Evolutionary conservation across 768 basidiomycete species (phyloP).

Genomic region (Lactifluus piperatus): DNA sequence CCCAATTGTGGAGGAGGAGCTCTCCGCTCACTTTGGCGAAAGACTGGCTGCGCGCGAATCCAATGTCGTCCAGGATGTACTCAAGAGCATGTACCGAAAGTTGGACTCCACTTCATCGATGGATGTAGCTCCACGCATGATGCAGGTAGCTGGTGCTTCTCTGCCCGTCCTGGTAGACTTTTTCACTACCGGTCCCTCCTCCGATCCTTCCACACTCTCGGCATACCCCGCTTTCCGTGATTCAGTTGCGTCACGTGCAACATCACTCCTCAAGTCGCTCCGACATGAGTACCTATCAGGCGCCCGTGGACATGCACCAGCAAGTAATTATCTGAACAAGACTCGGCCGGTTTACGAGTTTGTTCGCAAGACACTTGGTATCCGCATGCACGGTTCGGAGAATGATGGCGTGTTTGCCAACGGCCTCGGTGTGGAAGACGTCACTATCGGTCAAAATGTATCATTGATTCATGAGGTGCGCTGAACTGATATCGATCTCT

Average conservation of each 20-base stretch:
- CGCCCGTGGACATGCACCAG: constrained; percentile 53
- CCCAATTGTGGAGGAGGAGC: constrained; percentile 41
- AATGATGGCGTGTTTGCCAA: constrained; percentile 53
- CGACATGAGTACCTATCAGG: constrained; percentile 52
- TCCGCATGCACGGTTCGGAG: constrained; percentile 72
- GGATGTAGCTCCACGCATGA: constrained; percentile 65
- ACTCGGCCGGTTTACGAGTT: constrained; percentile 72
- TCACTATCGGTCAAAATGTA: constrained; percentile 61
- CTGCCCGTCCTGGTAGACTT: constrained; percentile 58
- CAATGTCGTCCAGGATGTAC: constrained; percentile 32
- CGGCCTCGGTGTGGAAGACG: constrained; percentile 59
- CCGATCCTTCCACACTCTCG: constrained; percentile 21
- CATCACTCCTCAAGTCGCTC: constrained; percentile 38
- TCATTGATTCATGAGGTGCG: constrained; percentile 66
- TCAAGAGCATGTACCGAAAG: constrained; percentile 37
- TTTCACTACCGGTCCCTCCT: constrained; percentile 27
- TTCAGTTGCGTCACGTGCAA: constrained; percentile 40
- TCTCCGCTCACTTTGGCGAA: constrained; percentile 37
- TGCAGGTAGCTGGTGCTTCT: constrained; percentile 54
- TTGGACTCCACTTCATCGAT: constrained; percentile 63
- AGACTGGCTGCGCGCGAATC: constrained; percentile 30
- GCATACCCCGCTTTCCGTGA: constrained; percentile 47
- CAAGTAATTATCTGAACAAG: constrained; percentile 54
- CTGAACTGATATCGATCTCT: not conserved
- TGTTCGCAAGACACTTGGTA: constrained; percentile 60